Evolutionary conservation across 768 basidiomycete genomes (phyloP).

Genomic region (Tremella fuciformis): DNA sequence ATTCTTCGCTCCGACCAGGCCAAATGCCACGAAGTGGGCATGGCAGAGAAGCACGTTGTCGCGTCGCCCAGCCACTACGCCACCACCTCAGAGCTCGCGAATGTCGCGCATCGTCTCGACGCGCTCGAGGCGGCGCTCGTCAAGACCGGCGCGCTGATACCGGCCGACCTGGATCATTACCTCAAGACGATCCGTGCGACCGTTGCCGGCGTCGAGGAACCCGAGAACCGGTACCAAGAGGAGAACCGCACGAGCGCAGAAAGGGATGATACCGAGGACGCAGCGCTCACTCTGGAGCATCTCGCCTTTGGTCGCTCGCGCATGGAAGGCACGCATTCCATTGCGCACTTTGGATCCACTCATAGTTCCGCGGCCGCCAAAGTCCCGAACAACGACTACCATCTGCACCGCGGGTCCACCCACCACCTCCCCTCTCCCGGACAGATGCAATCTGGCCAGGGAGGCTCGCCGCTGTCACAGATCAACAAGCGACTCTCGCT

Average conservation of each 20-base stretch:
- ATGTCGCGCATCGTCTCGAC: conserved; percentile 42
- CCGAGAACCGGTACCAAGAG: conserved; percentile 8
- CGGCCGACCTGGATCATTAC: conserved; percentile 42
- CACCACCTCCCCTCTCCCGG: not conserved
- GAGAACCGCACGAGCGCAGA: conserved; percentile 25
- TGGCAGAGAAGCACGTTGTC: conserved; percentile 39
- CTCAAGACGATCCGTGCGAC: conserved; percentile 20
- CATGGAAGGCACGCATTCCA: conserved; percentile 30
- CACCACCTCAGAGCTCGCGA: conserved; percentile 42
- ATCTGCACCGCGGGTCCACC: conserved; percentile 12
- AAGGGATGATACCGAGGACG: conserved; percentile 50
- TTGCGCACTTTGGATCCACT: conserved; percentile 37
- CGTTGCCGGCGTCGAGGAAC: not conserved
- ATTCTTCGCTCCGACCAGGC: conserved; percentile 44
- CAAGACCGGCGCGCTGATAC: conserved; percentile 37
- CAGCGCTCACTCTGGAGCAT: conserved; percentile 49
- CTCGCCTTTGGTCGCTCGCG: conserved; percentile 47
- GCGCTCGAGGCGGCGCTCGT: conserved; percentile 46
- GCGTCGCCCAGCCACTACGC: conserved; percentile 32
- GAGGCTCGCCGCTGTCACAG: not conserved
- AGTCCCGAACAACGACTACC: conserved; percentile 42
- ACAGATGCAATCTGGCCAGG: not conserved
- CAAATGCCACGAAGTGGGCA: conserved; percentile 48
- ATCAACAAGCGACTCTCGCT: not conserved
- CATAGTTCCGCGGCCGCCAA: conserved; percentile 17